phyloP scores from a whole-genome alignment of 129 eudicot genomes.

The Artemisia argyi region DNA sequence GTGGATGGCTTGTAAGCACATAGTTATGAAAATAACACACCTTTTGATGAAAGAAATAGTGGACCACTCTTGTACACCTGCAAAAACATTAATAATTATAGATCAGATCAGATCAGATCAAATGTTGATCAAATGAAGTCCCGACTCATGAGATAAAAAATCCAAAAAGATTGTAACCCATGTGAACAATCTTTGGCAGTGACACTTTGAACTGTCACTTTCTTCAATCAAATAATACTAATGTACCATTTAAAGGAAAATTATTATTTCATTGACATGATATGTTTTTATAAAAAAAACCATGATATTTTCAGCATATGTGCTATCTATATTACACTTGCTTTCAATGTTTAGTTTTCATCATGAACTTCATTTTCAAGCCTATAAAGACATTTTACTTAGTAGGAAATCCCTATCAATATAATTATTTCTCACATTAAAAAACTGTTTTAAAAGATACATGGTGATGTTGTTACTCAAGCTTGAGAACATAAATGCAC shows the following conservation, averaged over 20 bases:
- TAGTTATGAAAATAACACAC: conserved; percentile 43
- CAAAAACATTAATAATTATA: conserved; percentile 33
- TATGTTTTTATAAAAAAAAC: background rate
- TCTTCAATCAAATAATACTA: conserved; percentile 19
- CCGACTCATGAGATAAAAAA: conserved; percentile 3
- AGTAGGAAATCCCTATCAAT: too few species aligned
- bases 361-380: too few species aligned
- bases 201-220: conserved; percentile 17
- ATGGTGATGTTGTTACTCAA: too few species aligned
- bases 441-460: too few species aligned
- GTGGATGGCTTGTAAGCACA: conserved; percentile 11
- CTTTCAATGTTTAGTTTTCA: too few species aligned
- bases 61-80: conserved; percentile 95
- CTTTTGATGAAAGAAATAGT: conserved; percentile 88
- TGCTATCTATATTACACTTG: too few species aligned
- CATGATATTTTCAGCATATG: too few species aligned
- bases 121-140: background rate
- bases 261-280: background rate
- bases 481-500: background rate
- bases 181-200: conserved; percentile 16
- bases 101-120: conserved; percentile 9
- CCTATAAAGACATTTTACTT: too few species aligned
- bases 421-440: too few species aligned
- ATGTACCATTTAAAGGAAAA: background rate
- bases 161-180: conserved; percentile 14